These are phyloP conservation scores for Rhododendron ferrugineum DNA, from an alignment of 148 eudicot species.

Conservation along the genomic window DNA sequence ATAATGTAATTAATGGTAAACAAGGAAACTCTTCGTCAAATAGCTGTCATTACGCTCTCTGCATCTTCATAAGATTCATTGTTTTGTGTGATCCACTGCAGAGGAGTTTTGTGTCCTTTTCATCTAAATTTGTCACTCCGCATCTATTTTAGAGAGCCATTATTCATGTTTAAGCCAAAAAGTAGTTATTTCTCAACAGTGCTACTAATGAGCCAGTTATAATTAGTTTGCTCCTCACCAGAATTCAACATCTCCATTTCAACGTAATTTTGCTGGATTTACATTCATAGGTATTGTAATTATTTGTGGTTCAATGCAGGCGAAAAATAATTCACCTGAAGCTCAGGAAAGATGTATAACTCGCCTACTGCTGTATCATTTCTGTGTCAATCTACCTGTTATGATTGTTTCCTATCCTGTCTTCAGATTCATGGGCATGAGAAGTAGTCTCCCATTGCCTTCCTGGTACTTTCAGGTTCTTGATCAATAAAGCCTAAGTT, in stretches of 20 bases:
- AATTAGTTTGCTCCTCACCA: background rate
- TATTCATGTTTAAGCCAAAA: background rate
- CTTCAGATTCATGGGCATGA: conserved; percentile 93
- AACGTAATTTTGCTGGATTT: background rate
- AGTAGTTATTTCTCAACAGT: background rate
- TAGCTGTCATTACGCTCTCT: background rate
- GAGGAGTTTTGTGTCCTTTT: background rate
- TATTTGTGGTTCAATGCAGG: conserved; percentile 36
- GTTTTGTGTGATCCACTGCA: background rate
- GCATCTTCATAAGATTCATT: background rate
- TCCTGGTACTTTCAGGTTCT: conserved; percentile 89
- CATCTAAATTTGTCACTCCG: background rate
- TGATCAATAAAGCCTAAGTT: conserved; percentile 29
- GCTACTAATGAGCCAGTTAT: background rate
- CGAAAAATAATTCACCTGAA: conserved; percentile 64
- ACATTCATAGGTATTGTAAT: background rate
- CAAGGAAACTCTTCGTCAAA: background rate
- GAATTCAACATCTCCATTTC: background rate
- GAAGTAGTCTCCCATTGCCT: conserved; percentile 90
- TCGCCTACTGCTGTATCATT: conserved; percentile 73
- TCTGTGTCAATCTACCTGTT: conserved; percentile 86
- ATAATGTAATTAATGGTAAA: background rate
- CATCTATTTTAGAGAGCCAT: background rate
- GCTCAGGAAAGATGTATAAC: conserved; percentile 86
- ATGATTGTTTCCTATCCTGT: conserved; percentile 92